These are phyloP conservation scores for Globisporangium radiosum DNA, from an alignment of 352 stramenopile genomes.

Conservation along the genomic window DNA sequence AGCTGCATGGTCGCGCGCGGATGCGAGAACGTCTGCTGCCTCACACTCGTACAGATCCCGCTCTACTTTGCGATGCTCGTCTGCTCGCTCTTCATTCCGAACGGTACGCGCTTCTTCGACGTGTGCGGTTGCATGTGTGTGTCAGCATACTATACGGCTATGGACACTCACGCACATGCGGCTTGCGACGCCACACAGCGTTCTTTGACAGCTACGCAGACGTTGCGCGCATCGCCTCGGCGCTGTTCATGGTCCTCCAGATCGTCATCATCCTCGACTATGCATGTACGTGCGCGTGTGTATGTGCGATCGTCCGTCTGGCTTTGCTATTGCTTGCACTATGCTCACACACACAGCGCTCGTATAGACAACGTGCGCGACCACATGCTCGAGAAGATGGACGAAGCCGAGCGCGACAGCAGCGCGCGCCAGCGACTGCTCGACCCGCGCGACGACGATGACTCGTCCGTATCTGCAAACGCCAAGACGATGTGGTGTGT, in stretches of 20 bases:
- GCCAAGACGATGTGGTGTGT: constrained; percentile 22
- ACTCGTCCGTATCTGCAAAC: constrained; percentile 4
- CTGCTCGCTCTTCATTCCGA: constrained; percentile 59
- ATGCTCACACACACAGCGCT: neutral
- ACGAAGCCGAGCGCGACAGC: constrained; percentile 44
- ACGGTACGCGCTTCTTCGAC: constrained; percentile 20
- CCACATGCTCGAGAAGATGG: constrained; percentile 66
- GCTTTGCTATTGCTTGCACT: no score
- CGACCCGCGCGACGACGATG: constrained; percentile 20
- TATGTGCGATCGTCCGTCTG: no score
- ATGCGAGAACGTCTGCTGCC: constrained; percentile 56
- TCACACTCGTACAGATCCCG: constrained; percentile 57
- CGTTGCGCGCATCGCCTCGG: constrained; percentile 50
- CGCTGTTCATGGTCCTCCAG: constrained; percentile 66
- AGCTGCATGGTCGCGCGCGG: constrained; percentile 40
- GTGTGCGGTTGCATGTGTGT: neutral
- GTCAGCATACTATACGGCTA: neutral
- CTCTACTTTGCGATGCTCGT: constrained; percentile 47
- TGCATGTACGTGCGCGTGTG: constrained; percentile 30
- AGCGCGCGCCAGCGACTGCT: constrained; percentile 48
- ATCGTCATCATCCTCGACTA: constrained; percentile 81
- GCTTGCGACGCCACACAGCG: constrained; percentile 13
- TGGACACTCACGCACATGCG: neutral
- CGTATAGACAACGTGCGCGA: constrained; percentile 52
- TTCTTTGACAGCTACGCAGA: constrained; percentile 68